phyloP scores from a whole-genome alignment of 2,329 filamentous ascomycete genomes.

The Exophiala calicioides region DNA sequence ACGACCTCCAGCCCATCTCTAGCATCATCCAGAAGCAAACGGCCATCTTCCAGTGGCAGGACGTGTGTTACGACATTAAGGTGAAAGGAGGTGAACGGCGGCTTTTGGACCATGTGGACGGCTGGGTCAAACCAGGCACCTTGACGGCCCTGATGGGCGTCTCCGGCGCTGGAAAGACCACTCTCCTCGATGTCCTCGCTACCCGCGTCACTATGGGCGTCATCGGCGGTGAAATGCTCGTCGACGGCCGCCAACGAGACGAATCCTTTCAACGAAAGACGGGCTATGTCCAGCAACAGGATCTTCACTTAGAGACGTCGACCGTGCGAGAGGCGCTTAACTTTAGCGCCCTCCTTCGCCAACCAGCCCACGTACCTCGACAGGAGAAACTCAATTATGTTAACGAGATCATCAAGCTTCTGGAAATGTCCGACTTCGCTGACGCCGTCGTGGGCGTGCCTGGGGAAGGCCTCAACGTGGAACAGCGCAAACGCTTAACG shows the following conservation, averaged over 20 bases:
- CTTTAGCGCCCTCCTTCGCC: conserved; percentile 67
- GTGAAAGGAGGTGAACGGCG: conserved; percentile 63
- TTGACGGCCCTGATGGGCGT: conserved; percentile 82
- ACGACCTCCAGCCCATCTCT: too few relatives aligned
- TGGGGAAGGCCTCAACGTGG: too few relatives aligned
- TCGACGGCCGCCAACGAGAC: conserved; percentile 64
- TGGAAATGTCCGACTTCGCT: conserved; percentile 66
- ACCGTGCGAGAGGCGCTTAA: conserved; percentile 69
- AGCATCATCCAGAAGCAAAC: conserved; percentile 58
- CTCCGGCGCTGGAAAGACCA: conserved; percentile 81
- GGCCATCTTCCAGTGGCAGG: conserved; percentile 69
- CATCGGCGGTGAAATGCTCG: conserved; percentile 68
- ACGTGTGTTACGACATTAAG: conserved; percentile 72
- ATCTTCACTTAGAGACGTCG: conserved; percentile 68
- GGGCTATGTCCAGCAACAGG: conserved; percentile 72
- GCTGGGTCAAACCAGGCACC: conserved; percentile 76
- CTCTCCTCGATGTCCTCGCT: conserved; percentile 73
- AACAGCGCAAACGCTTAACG: conserved; percentile 70
- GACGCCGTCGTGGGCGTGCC: conserved; percentile 67
- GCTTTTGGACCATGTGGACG: conserved; percentile 69
- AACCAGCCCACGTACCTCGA: conserved; percentile 55
- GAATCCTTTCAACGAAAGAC: conserved; percentile 68
- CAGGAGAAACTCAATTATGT: conserved; percentile 68
- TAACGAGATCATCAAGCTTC: conserved; percentile 64
- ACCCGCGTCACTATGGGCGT: conserved; percentile 69